These are phyloP conservation scores for Linnemannia schmuckeri DNA, from an alignment of 192 early-diverging fungal genomes.

Conservation along the genomic window DNA sequence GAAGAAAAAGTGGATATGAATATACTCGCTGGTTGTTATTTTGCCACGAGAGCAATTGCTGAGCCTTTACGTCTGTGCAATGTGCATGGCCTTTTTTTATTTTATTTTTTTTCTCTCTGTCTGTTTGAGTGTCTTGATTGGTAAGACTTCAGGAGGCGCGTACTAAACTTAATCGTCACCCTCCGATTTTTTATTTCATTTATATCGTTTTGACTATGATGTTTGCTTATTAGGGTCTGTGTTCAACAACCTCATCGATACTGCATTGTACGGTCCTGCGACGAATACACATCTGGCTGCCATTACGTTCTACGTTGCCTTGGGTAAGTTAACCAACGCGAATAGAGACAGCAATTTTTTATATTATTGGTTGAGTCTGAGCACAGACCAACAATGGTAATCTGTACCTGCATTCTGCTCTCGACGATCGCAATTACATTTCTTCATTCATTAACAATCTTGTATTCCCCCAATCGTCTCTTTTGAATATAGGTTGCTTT, in stretches of 20 bases:
- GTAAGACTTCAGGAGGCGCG: background rate
- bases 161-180: background rate
- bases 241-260: conserved; percentile 73
- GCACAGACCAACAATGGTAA: background rate
- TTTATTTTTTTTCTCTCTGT: background rate
- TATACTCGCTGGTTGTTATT: background rate
- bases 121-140: background rate
- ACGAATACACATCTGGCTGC: conserved; percentile 59
- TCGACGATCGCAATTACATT: too few species aligned
- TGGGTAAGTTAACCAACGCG: conserved; percentile 19
- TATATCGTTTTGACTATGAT: background rate
- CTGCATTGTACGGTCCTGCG: conserved; percentile 38
- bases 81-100: background rate
- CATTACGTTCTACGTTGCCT: conserved; percentile 73
- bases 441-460: too few species aligned
- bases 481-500: conserved; percentile 56
- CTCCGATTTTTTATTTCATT: background rate
- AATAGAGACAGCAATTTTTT: background rate
- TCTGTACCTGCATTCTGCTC: background rate
- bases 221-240: conserved; percentile 58
- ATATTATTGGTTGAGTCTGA: too few species aligned
- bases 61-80: background rate
- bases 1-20: background rate
- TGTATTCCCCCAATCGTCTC: background rate
- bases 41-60: background rate